These are phyloP conservation scores for Hordeum pubiflorum DNA, from an alignment of 202 grass and related monocot species.

Conservation along the genomic window DNA sequence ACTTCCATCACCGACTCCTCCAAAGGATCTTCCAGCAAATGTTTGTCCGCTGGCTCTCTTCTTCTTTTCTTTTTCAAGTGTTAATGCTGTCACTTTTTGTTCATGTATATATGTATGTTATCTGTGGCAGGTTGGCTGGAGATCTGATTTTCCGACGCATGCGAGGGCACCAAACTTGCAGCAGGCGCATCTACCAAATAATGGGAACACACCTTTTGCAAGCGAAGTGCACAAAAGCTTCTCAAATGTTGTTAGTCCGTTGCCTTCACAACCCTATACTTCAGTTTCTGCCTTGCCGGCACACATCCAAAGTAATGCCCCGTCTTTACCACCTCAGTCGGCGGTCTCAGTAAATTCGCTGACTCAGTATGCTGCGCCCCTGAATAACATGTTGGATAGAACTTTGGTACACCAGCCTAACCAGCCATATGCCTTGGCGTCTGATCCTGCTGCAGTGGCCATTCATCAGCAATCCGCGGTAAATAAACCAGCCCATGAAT, in stretches of 20 bases:
- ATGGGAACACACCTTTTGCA: constrained; percentile 5
- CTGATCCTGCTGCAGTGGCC: constrained; percentile 20
- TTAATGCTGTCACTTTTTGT: constrained; percentile 5
- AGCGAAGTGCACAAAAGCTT: constrained; percentile 30
- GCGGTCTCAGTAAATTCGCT: constrained; percentile 6
- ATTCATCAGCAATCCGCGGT: constrained; percentile 35
- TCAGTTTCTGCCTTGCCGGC: constrained; percentile 37
- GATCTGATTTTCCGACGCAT: constrained; percentile 37
- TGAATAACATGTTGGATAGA: constrained; percentile 28
- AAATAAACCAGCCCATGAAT: constrained; percentile 34
- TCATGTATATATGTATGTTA: background rate
- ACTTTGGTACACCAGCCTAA: constrained; percentile 21
- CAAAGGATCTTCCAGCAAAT: constrained; percentile 42
- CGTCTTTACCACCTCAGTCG: constrained; percentile 20
- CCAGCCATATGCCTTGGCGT: constrained; percentile 7
- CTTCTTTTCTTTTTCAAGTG: background rate
- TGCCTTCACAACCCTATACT: constrained; percentile 34
- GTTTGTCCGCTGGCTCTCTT: constrained; percentile 41
- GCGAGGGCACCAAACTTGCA: constrained; percentile 12
- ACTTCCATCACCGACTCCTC: constrained; percentile 85
- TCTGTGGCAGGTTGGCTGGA: constrained; percentile 60
- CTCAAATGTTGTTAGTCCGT: constrained; percentile 32
- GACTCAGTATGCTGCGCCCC: constrained; percentile 15
- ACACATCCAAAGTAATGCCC: constrained; percentile 22
- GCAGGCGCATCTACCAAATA: constrained; percentile 14